Evolutionary conservation across 2,329 filamentous ascomycete genomes (phyloP).

Genomic region (Beauveria rudraprayagi): DNA sequence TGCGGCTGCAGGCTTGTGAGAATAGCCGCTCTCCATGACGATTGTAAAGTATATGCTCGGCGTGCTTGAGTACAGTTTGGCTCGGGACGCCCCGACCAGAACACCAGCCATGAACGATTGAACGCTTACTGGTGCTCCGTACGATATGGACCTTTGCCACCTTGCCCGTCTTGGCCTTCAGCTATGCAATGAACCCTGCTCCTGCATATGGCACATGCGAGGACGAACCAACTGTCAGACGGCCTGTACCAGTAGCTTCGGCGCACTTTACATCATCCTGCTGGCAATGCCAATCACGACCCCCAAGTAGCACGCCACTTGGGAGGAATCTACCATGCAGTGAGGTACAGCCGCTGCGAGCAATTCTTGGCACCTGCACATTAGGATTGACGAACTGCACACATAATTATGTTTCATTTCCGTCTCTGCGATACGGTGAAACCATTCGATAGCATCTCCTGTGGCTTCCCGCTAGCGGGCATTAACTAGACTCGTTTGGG

Average conservation of each 20-base stretch:
- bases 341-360: not conserved
- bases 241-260: not conserved
- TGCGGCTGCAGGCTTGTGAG: not conserved
- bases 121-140: not conserved
- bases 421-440: not conserved
- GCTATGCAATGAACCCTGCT: slow-evolving; percentile 6
- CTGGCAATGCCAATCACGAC: not conserved
- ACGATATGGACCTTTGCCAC: not conserved
- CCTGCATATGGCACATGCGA: not conserved
- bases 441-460: not conserved
- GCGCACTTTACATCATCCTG: not conserved
- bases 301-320: not conserved
- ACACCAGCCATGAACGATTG: not conserved
- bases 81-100: not conserved
- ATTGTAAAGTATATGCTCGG: not conserved
- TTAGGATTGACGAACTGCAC: not conserved
- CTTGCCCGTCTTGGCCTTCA: not conserved
- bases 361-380: not conserved
- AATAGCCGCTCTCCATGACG: not conserved
- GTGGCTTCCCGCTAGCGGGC: not conserved
- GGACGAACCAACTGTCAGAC: not conserved
- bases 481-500: not conserved
- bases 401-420: not conserved
- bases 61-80: not conserved
- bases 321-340: not conserved